phyloP scores from a whole-genome alignment of 1,284 basidiomycete genomes.

The Naganishia sp. region DNA sequence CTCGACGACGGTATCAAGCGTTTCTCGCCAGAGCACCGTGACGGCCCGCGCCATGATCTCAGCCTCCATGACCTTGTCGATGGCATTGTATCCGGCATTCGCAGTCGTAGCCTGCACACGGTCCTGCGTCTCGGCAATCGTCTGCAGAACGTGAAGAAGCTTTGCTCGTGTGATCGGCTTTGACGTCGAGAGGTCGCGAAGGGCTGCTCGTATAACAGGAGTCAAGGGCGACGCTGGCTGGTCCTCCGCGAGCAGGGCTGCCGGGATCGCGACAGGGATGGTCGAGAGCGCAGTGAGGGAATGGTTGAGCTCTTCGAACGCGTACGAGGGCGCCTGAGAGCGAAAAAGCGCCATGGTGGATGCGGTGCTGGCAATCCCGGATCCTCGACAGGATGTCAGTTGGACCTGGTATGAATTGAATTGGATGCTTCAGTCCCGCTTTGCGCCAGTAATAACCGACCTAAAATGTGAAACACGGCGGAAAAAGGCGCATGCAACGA shows the following conservation, averaged over 20 bases:
- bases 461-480: no score
- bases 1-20: conserved; percentile 46
- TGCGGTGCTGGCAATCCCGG: no score
- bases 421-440: no score
- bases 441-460: no score
- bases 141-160: conserved; percentile 41
- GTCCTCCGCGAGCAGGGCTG: conserved; percentile 26
- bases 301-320: conserved; percentile 46
- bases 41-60: conserved; percentile 50
- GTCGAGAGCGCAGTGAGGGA: conserved; percentile 49
- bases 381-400: no score
- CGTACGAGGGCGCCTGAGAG: conserved; percentile 43
- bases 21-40: conserved; percentile 51
- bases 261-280: conserved; percentile 44
- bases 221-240: conserved; percentile 30
- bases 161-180: conserved; percentile 38
- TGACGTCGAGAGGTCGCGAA: conserved; percentile 42
- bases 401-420: no score
- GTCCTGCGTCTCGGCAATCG: conserved; percentile 31
- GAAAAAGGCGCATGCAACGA: neutral
- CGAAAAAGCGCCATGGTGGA: conserved; percentile 35
- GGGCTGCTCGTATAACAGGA: conserved; percentile 37
- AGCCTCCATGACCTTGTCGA: conserved; percentile 44
- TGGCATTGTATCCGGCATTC: conserved; percentile 18
- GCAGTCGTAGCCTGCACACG: conserved; percentile 11